Evolutionary conservation across 2,329 filamentous ascomycete species (phyloP).

Genomic region (Tolypocladium ovalisporum): DNA sequence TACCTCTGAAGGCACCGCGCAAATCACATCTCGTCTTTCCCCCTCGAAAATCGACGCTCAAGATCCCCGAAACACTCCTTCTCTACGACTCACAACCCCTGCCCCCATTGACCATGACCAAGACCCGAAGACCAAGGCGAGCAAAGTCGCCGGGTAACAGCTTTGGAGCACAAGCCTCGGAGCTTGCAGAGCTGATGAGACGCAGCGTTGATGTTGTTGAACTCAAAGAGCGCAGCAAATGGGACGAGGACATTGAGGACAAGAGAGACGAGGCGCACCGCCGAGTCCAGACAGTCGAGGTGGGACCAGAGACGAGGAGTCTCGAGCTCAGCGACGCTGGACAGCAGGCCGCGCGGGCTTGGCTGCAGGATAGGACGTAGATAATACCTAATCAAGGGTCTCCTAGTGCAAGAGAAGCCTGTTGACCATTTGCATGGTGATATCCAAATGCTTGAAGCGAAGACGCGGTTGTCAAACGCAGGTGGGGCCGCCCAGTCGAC

Average conservation of each 20-base stretch:
- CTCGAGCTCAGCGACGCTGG: slow-evolving; percentile 16
- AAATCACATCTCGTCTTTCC: slow-evolving; percentile 37
- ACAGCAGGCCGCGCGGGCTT: slow-evolving; percentile 14
- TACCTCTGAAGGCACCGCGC: slow-evolving; percentile 18
- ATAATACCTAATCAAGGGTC: not conserved
- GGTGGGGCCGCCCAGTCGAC: not conserved
- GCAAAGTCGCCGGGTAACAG: slow-evolving; percentile 23
- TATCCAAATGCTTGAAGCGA: too few species aligned
- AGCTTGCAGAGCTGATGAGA: slow-evolving; percentile 37
- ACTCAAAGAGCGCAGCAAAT: slow-evolving; percentile 27
- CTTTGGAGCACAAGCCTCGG: slow-evolving; percentile 33
- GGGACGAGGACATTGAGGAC: slow-evolving; percentile 27
- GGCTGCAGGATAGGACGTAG: slow-evolving; percentile 14
- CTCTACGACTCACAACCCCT: slow-evolving; percentile 28
- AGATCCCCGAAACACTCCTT: slow-evolving; percentile 37
- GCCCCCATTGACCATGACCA: not conserved
- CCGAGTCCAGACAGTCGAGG: slow-evolving; percentile 26
- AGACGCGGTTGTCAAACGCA: too few species aligned
- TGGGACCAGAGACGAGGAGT: slow-evolving; percentile 18
- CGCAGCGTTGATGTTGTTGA: slow-evolving; percentile 36
- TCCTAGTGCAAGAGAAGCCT: not conserved
- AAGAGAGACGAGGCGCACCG: slow-evolving; percentile 21
- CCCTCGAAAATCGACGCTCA: slow-evolving; percentile 32
- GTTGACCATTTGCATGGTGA: not conserved
- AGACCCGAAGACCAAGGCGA: slow-evolving; percentile 7